Conservation (phyloP, 352 stramenopile genomes). For the Plasmopara viticola region DNA sequence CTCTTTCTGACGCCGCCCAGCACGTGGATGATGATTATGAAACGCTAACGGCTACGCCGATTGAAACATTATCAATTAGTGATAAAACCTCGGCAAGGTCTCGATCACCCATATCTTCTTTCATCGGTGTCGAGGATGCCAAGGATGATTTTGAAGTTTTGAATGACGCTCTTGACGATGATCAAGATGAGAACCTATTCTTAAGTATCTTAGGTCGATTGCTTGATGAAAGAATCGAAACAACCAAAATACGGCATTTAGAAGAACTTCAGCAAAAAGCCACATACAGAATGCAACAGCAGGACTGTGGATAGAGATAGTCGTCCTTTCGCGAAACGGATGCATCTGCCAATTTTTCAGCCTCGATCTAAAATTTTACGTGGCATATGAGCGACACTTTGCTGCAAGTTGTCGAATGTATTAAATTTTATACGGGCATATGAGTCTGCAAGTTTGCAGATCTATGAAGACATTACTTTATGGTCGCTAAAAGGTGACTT, state of each 20-base stretch:
- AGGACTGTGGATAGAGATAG: not conserved
- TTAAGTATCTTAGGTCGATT: constrained; percentile 51
- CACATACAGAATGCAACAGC: not conserved
- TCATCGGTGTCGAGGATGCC: constrained; percentile 42
- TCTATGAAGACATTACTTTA: too few relatives aligned
- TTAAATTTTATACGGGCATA: too few relatives aligned
- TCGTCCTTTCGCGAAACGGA: too few relatives aligned
- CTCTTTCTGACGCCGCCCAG: constrained; percentile 41
- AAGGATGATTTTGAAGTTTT: constrained; percentile 75
- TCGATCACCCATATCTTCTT: constrained; percentile 27
- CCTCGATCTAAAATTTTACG: too few relatives aligned
- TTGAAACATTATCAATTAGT: constrained; percentile 8
- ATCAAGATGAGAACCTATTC: constrained; percentile 74
- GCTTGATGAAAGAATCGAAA: constrained; percentile 59
- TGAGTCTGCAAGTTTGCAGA: too few relatives aligned
- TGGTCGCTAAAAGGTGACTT: too few relatives aligned
- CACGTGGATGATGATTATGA: constrained; percentile 19
- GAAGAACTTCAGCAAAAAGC: not conserved
- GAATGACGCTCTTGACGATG: constrained; percentile 54
- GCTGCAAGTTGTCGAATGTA: too few relatives aligned
- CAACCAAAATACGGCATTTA: not conserved
- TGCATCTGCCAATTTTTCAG: too few relatives aligned
- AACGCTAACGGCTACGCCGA: constrained; percentile 15
- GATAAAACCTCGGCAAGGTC: constrained; percentile 14
- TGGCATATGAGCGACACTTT: too few relatives aligned